These are phyloP conservation scores for Hypoxylon sp. DNA, from an alignment of 2,329 filamentous ascomycete genomes.

Conservation along the genomic window DNA sequence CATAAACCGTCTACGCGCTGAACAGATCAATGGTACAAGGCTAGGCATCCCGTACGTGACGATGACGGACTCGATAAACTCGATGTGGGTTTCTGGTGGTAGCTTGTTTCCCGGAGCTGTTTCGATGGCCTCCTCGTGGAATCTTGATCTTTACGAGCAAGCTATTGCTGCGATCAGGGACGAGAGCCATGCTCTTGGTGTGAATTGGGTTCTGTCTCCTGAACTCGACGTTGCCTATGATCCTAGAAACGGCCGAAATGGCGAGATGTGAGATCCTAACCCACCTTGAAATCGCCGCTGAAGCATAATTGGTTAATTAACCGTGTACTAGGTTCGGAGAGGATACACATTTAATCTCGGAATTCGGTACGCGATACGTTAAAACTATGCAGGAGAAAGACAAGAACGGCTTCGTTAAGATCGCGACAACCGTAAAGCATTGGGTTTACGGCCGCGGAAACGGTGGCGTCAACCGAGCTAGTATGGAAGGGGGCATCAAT, in stretches of 20 bases:
- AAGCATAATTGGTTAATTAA: background rate
- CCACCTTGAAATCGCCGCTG: background rate
- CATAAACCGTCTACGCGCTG: constrained; percentile 47
- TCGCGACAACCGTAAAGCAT: constrained; percentile 58
- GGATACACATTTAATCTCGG: constrained; percentile 53
- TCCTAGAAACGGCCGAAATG: constrained; percentile 51
- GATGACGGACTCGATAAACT: constrained; percentile 53
- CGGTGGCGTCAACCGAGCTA: constrained; percentile 56
- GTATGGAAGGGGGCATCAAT: constrained; percentile 55
- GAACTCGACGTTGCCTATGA: constrained; percentile 55
- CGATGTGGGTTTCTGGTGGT: constrained; percentile 52
- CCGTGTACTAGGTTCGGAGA: constrained; percentile 52
- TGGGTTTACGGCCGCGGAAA: constrained; percentile 55
- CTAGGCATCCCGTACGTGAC: constrained; percentile 50
- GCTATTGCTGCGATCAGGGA: constrained; percentile 52
- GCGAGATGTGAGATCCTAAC: constrained; percentile 42
- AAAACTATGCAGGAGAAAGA: constrained; percentile 57
- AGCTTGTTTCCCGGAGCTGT: constrained; percentile 54
- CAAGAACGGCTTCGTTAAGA: constrained; percentile 53
- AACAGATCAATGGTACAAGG: constrained; percentile 42
- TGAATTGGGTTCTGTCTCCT: constrained; percentile 55
- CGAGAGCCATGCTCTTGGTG: constrained; percentile 53
- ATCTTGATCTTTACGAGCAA: constrained; percentile 52
- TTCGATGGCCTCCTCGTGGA: constrained; percentile 53
- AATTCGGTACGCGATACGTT: constrained; percentile 54